Conservation (phyloP, 768 basidiomycete genomes). For the Boletellus emodensis region DNA sequence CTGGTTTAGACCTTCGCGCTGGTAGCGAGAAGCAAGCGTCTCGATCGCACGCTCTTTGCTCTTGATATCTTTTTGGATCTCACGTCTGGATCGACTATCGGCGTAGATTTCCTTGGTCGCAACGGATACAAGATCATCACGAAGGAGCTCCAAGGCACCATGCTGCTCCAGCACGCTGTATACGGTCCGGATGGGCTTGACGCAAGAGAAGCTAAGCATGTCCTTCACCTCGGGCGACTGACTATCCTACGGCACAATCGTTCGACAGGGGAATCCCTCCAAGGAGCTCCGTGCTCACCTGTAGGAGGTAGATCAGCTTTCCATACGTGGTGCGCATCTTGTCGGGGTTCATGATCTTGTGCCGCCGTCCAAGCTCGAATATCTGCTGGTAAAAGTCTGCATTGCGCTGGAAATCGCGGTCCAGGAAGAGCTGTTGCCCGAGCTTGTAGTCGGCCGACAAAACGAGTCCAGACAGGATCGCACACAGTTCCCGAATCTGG, state of each 20-base stretch:
- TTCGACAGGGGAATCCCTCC: neutral
- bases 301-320: slow-evolving; percentile 78
- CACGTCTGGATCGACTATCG: slow-evolving; percentile 64
- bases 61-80: slow-evolving; percentile 83
- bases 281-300: slow-evolving; percentile 43
- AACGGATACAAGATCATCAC: slow-evolving; percentile 68
- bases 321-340: slow-evolving; percentile 90
- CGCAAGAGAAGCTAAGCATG: slow-evolving; percentile 73
- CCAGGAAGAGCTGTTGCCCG: slow-evolving; percentile 81
- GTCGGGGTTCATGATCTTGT: slow-evolving; percentile 92
- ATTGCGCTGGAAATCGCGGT: slow-evolving; percentile 78
- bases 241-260: slow-evolving; percentile 56
- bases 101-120: slow-evolving; percentile 83
- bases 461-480: slow-evolving; percentile 80
- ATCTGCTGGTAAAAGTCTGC: slow-evolving; percentile 74
- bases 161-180: slow-evolving; percentile 61
- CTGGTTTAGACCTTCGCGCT: slow-evolving; percentile 52
- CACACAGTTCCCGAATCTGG: slow-evolving; percentile 83
- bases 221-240: slow-evolving; percentile 81
- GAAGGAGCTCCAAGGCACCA: slow-evolving; percentile 62
- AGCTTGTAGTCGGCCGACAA: slow-evolving; percentile 83
- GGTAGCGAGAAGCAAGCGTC: slow-evolving; percentile 60
- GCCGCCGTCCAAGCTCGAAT: slow-evolving; percentile 79
- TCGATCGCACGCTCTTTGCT: slow-evolving; percentile 84
- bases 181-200: slow-evolving; percentile 74